Base-by-base conservation (phyloP, 805 yeast species). In the Zygosaccharomyces kombuchaensis region DNA sequence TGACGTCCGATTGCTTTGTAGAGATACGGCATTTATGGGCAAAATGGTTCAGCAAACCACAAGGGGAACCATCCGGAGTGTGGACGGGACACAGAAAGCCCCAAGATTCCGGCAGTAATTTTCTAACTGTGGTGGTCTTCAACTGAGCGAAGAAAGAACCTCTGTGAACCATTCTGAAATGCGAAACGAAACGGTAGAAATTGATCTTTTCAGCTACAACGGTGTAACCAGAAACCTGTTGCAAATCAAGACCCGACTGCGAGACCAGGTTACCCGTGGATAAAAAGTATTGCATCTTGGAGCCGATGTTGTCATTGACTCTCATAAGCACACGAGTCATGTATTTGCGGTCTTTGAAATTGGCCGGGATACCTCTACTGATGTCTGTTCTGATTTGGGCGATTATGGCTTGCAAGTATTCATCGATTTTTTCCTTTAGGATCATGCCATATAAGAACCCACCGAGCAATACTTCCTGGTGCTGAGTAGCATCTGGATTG, bases 1-100 rank as follows among this genome's bases (percentile, higher is more conserved):
- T 76, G 13, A 84, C 91, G 62, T 90, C 95, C 4, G 84, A 71
- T 19, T 81, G 81, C 35, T 68, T 66, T 7, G 97, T 90, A 6
- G 96, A 80, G 50, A 93, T 85, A 57, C 77, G 75, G 76, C 99
- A 93, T 68, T 87, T 89, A 71, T 93, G 97, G 8, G 98, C 84
- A 72, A 93, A 82, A 76, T 93, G 99, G 70, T 93, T 93, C 61
- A 93, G 74, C 66, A 93, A 75, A 73, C 99, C 99, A 81, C 99
- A 93, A 16, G 99, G 99, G 42, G 98, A 86, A 58, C 99, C 99
- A 84, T 93, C 99, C 5, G 99, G 99, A 10, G 99, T 93, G 68
- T 93, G 99, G 19, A 93, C 99, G 9, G 99, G 99, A 71, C 99
- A 93, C 58, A 93, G 71, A 78, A 93, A 93, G 2, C 99, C 99